These are phyloP conservation scores for Helicocarpus griseus DNA, from an alignment of 2,329 filamentous ascomycete genomes.

Conservation along the genomic window DNA sequence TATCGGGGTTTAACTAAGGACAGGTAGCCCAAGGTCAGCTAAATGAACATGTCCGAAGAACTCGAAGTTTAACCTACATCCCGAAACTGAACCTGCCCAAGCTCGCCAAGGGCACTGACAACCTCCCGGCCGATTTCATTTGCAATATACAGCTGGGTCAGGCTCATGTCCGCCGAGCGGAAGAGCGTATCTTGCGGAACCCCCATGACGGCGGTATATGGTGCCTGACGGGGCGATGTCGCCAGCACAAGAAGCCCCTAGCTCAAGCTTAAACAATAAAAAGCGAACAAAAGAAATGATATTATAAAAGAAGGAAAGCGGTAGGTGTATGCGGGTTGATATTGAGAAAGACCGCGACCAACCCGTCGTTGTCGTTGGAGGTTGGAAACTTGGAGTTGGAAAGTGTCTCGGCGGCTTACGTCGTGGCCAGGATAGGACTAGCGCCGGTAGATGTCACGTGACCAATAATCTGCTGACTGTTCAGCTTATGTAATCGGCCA, in stretches of 20 bases:
- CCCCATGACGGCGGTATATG: constrained; percentile 43
- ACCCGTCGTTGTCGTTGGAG: neutral
- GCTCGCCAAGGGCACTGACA: constrained; percentile 88
- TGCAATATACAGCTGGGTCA: constrained; percentile 98
- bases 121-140: constrained; percentile 98
- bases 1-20: constrained; percentile 75
- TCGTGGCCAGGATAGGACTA: neutral
- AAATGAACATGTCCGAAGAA: neutral
- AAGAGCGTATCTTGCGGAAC: constrained; percentile 80
- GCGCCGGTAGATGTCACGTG: neutral
- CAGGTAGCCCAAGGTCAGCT: constrained; percentile 12
- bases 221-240: neutral
- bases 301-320: neutral
- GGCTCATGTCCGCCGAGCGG: constrained; percentile 99
- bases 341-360: neutral
- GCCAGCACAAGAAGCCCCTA: neutral
- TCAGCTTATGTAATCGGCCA: too few species aligned
- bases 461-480: neutral
- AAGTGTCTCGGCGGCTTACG: neutral
- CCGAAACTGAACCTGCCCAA: constrained; percentile 92
- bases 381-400: neutral
- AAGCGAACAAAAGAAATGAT: too few species aligned
- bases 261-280: too few species aligned
- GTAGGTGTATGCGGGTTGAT: neutral
- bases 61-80: constrained; percentile 57